Percentiles rank a stretch among this genome's conserved stretches.
phyloP scores from a whole-genome alignment of 139 green algal species.

The Limnomonas spitsbergensis region DNA sequence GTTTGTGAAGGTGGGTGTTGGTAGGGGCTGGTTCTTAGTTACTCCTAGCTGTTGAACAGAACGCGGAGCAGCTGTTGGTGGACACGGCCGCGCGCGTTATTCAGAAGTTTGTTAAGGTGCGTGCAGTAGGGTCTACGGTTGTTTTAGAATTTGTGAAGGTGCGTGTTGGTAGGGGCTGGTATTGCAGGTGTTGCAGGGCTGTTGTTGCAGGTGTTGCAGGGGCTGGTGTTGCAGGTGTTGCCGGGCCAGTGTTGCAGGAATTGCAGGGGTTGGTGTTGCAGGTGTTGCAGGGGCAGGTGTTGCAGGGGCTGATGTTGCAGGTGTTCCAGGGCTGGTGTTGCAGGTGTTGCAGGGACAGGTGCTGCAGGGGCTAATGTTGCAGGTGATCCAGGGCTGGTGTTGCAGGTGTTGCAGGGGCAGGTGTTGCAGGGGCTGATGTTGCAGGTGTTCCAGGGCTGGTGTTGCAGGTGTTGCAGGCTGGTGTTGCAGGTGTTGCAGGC shows the following conservation, averaged over 20 bases:
- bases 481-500: no score
- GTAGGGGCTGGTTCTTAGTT: not conserved
- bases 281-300: not conserved
- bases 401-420: no score
- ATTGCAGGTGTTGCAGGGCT: not conserved
- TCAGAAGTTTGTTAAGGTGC: not conserved
- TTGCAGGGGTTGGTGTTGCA: not conserved
- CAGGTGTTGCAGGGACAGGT: no score
- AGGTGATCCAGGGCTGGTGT: no score
- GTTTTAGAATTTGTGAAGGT: not conserved
- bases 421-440: no score
- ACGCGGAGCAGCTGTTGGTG: not conserved
- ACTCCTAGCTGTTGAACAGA: not conserved
- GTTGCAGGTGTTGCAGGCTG: no score
- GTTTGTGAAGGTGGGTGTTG: no score
- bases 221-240: not conserved
- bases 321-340: no score
- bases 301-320: no score
- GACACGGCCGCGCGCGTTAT: not conserved
- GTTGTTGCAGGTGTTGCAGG: not conserved
- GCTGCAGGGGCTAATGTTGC: no score
- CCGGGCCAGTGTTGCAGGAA: not conserved
- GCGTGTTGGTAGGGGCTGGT: not conserved
- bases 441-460: no score
- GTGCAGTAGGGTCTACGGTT: not conserved